phyloP scores from a whole-genome alignment of 1,284 basidiomycete genomes.

The Austroboletus olivaceoglutinosus region DNA sequence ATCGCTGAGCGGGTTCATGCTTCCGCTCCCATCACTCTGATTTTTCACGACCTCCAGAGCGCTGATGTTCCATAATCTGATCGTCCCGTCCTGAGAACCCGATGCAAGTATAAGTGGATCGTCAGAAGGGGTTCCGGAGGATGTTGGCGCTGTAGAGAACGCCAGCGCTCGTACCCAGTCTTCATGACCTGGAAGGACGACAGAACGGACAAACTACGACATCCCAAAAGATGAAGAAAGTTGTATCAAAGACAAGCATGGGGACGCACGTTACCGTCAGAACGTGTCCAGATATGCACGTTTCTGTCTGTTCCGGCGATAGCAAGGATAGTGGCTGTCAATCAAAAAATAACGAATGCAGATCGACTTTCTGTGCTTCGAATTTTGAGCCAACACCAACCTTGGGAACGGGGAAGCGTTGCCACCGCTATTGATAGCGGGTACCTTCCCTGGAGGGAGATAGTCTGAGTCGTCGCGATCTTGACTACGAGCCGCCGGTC shows the following conservation, averaged over 20 bases:
- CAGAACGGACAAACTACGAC: conserved; percentile 55
- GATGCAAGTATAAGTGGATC: conserved; percentile 70
- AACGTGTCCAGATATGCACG: conserved; percentile 74
- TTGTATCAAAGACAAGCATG: background rate
- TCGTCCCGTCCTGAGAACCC: conserved; percentile 89
- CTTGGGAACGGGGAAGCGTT: conserved; percentile 62
- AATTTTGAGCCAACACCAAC: conserved; percentile 50
- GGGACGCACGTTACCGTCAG: conserved; percentile 41
- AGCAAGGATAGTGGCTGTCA: conserved; percentile 68
- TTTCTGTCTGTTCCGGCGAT: conserved; percentile 74
- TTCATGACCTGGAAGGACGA: conserved; percentile 82
- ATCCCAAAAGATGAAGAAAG: background rate
- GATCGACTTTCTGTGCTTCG: background rate
- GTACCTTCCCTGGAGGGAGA: conserved; percentile 69
- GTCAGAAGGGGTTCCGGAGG: conserved; percentile 14
- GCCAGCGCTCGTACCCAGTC: conserved; percentile 88
- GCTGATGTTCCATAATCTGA: conserved; percentile 85
- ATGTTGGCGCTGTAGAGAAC: conserved; percentile 46
- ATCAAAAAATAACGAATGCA: background rate
- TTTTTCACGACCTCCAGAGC: conserved; percentile 28
- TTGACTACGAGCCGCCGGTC: conserved; percentile 34
- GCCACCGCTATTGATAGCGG: conserved; percentile 69
- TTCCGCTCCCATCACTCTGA: conserved; percentile 9
- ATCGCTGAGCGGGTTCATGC: conserved; percentile 45
- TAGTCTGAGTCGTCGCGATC: conserved; percentile 54